These are phyloP conservation scores for Colletotrichum sp. DNA, from an alignment of 2,329 filamentous ascomycete genomes.

Conservation along the genomic window DNA sequence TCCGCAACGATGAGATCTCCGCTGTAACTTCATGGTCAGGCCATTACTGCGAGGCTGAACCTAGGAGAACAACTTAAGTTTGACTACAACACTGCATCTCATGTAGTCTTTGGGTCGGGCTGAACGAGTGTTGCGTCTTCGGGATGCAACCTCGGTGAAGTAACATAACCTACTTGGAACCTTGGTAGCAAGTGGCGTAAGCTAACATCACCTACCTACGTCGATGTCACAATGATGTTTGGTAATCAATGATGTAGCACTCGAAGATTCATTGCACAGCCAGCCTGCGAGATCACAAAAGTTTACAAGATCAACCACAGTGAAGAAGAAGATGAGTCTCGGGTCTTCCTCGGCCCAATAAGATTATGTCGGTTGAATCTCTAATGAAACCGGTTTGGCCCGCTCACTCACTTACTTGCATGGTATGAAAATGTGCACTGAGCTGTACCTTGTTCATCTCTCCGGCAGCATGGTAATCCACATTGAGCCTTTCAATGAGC, in stretches of 20 bases:
- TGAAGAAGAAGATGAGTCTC: not conserved
- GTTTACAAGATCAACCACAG: not conserved
- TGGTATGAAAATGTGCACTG: not conserved
- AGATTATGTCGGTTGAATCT: not conserved
- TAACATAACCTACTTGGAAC: too few relatives aligned
- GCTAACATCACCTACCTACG: too few relatives aligned
- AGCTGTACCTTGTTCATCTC: not conserved
- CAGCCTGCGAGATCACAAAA: fast-evolving
- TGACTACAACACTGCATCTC: not conserved
- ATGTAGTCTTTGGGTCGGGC: not conserved
- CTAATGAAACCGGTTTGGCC: not conserved
- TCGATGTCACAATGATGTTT: not conserved
- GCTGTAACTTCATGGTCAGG: not conserved
- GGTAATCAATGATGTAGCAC: fast-evolving
- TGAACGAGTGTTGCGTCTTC: not conserved
- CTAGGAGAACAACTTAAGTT: not conserved
- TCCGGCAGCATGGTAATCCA: not conserved
- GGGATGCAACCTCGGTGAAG: too few relatives aligned
- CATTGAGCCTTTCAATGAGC: not conserved
- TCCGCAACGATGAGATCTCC: not conserved
- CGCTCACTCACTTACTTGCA: not conserved
- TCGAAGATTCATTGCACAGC: not conserved
- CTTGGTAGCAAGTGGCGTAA: too few relatives aligned
- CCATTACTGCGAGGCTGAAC: not conserved
- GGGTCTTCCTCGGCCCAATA: not conserved